Evolutionary conservation across 2,329 filamentous ascomycete species (phyloP), one percentile per base, ranked within the genome.

Genomic region (Epichloe hybrida): DNA sequence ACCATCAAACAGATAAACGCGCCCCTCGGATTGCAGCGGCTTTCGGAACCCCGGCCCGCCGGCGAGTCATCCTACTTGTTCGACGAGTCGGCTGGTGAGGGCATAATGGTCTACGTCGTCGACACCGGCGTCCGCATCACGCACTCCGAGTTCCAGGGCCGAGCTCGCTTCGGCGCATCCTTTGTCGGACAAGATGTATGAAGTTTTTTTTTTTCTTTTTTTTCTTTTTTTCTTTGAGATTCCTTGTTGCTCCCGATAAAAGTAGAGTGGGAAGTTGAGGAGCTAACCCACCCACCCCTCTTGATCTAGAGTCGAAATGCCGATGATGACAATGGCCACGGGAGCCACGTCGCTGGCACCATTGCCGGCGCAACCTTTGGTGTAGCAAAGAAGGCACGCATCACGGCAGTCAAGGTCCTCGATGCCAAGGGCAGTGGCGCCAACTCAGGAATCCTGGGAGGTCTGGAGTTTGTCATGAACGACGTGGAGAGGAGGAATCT

Each of bases 341-440:
- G 81, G 40, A 80, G 72, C 50, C 81, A 84, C 66, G 78, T 81
- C 27, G 73, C 79, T 9, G 81, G 79, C 23, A 84, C 79, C 15
- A 76, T 82, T 42, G 81, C 69, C 21, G 77, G 79, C 36, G 69
- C 67, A 49, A 81, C 75, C 3, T 83, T 77, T 52, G 81, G 81
- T 55, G 78, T 83, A 5, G 77, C 80, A 58, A 81, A 81, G 67
- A 73, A 73, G 50, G 72, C 72, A 51, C 66, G 67, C 49, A 64
- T 81, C 40, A 61, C 75, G 49, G 76, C 72, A 38, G 77, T 83
- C 65, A 83, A 83, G 70, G 79, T 83, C 7, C 70, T 81, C n/a
- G 73, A 72, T 51, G 73, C 59, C 41, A 45, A 60, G 4, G 69
- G 69, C 23, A 55, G 57, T 12, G 68, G 68, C 31, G 57, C 58